Percentiles rank a stretch among this genome's conserved stretches.
Evolutionary conservation across 306 rosid genomes (phyloP).

Genomic region (Fragaria vesca): DNA sequence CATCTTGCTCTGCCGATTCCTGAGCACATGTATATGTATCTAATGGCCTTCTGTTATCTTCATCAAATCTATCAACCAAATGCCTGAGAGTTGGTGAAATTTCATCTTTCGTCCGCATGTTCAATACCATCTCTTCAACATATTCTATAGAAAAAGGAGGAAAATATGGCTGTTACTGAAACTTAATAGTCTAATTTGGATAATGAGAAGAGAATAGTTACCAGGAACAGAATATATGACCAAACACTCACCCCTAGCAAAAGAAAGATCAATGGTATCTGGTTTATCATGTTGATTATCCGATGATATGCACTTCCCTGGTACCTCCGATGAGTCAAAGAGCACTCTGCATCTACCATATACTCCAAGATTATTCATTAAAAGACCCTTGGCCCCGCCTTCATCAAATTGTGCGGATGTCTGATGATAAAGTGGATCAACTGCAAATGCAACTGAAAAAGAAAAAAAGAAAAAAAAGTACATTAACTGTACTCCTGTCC

Average conservation of each 20-base stretch:
- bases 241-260: slow-evolving; percentile 67
- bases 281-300: slow-evolving; percentile 54
- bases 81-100: slow-evolving; percentile 82
- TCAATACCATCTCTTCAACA: slow-evolving; percentile 70
- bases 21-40: slow-evolving; percentile 39
- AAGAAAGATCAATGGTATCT: slow-evolving; percentile 75
- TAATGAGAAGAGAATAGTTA: slow-evolving; percentile 12
- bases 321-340: slow-evolving; percentile 87
- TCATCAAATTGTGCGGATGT: slow-evolving; percentile 95
- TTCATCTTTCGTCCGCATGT: slow-evolving; percentile 64
- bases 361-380: slow-evolving; percentile 89
- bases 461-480: not conserved
- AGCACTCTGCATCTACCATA: slow-evolving; percentile 85
- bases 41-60: slow-evolving; percentile 72
- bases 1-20: slow-evolving; percentile 43
- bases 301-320: slow-evolving; percentile 54
- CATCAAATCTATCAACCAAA: slow-evolving; percentile 72
- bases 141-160: slow-evolving; percentile 43
- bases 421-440: slow-evolving; percentile 96
- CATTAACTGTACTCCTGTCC: not conserved
- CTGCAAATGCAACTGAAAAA: slow-evolving; percentile 85
- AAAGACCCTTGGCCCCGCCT: slow-evolving; percentile 97
- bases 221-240: slow-evolving; percentile 24
- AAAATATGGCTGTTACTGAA: slow-evolving; percentile 4
- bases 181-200: slow-evolving; percentile 21